Evolutionary conservation across 208 protist species (phyloP).

Genomic region (Trypanosoma platydactyli): DNA sequence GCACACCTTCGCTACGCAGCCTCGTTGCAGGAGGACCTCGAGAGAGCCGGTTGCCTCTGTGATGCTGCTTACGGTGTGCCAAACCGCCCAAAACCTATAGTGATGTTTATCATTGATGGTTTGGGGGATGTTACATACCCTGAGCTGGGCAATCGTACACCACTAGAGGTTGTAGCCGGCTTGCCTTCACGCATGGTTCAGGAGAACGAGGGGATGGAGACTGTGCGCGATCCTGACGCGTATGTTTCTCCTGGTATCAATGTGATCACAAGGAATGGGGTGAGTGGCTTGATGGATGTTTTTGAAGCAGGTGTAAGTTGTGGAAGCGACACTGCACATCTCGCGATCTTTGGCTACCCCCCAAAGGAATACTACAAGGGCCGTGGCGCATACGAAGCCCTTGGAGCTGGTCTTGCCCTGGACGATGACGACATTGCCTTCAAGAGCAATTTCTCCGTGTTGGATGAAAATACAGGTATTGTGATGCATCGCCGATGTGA

Average conservation of each 20-base stretch:
- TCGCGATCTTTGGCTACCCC: slow-evolving; percentile 68
- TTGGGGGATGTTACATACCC: slow-evolving; percentile 65
- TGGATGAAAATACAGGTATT: slow-evolving; percentile 33
- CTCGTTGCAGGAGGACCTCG: slow-evolving; percentile 4
- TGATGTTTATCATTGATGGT: slow-evolving; percentile 80
- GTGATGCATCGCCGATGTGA: slow-evolving; percentile 69
- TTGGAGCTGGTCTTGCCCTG: slow-evolving; percentile 54
- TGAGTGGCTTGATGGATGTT: slow-evolving; percentile 72
- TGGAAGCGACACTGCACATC: slow-evolving; percentile 79
- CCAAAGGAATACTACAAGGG: slow-evolving; percentile 65
- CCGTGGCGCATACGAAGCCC: slow-evolving; percentile 65
- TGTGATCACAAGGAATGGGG: slow-evolving; percentile 46
- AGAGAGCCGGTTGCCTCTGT: background rate
- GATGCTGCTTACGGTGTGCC: slow-evolving; percentile 18
- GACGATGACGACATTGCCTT: slow-evolving; percentile 71
- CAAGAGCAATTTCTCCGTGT: slow-evolving; percentile 74
- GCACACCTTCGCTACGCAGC: slow-evolving; percentile 31
- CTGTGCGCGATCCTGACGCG: background rate
- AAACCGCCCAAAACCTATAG: slow-evolving; percentile 45
- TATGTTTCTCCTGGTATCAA: slow-evolving; percentile 45
- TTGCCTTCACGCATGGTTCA: slow-evolving; percentile 23
- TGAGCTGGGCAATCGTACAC: slow-evolving; percentile 55
- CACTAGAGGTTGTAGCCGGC: slow-evolving; percentile 69
- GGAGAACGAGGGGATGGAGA: background rate
- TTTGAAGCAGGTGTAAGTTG: slow-evolving; percentile 61